These are phyloP conservation scores for Collybia sordida DNA, from an alignment of 768 basidiomycete genomes.

Conservation along the genomic window DNA sequence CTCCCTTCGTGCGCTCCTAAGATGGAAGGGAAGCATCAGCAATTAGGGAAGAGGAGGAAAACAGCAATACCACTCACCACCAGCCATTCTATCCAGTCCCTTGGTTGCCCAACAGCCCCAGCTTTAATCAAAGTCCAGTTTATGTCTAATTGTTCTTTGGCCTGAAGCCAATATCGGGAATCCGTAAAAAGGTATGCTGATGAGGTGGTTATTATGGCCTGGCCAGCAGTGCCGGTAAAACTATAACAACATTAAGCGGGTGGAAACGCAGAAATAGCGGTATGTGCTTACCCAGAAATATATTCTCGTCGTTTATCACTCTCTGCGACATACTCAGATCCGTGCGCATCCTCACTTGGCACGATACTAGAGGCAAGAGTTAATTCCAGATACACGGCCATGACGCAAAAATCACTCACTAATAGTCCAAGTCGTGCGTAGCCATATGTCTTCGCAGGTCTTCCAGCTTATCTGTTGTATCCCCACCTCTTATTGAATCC, in stretches of 20 bases:
- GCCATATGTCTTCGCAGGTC: slow-evolving; percentile 65
- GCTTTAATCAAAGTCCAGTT: slow-evolving; percentile 73
- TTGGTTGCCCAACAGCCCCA: slow-evolving; percentile 51
- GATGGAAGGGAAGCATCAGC: slow-evolving; percentile 1
- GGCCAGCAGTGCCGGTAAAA: slow-evolving; percentile 53
- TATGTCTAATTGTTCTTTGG: slow-evolving; percentile 62
- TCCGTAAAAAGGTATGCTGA: slow-evolving; percentile 77
- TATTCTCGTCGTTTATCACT: slow-evolving; percentile 79
- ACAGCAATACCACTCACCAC: slow-evolving; percentile 39
- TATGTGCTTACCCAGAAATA: slow-evolving; percentile 64
- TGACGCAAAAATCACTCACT: slow-evolving; percentile 45
- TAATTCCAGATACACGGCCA: slow-evolving; percentile 2
- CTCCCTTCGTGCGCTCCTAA: slow-evolving; percentile 38
- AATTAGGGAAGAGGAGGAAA: neutral
- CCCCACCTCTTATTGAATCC: slow-evolving; percentile 52
- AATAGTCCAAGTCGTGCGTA: slow-evolving; percentile 71
- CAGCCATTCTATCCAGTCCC: slow-evolving; percentile 82
- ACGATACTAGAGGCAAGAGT: slow-evolving; percentile 49
- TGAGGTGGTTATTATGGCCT: slow-evolving; percentile 65
- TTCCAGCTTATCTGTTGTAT: slow-evolving; percentile 60
- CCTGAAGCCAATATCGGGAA: slow-evolving; percentile 84
- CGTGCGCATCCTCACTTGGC: slow-evolving; percentile 81
- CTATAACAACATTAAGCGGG: slow-evolving; percentile 9
- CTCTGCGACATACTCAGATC: slow-evolving; percentile 76
- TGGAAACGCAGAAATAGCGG: neutral